Base-by-base conservation (phyloP, 1,139 yeast species). In the Nakaseomyces sp. region DNA sequence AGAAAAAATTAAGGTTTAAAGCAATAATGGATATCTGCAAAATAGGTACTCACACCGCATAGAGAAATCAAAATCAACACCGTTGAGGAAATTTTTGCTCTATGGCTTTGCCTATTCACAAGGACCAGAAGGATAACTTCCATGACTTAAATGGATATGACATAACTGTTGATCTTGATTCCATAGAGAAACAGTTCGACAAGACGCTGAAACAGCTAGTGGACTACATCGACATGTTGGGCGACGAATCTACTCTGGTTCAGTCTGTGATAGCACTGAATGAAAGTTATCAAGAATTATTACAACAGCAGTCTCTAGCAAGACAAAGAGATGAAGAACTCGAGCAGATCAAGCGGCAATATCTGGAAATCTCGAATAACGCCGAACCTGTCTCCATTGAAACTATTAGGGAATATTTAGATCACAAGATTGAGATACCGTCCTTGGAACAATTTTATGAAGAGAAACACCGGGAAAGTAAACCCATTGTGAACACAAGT, bases 121-220 rank as follows among this genome's bases (percentile, higher is more conserved):
- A 22, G 18, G 38, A 35, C 28, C 26, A 20, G 28, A n/a, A 18
- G 18, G 38, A 35, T 18, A 22, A 20, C 29, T 22, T 35, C 38
- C 38, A 22, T 22, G 26, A 20, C 28, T 18, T 35, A 3, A n/a
- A 8, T 8, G 38, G 13, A 2, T 22, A 16, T 18, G 26, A 35
- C n/a, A 20, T 35, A 1, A n/a, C 38, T 4, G 9, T 13, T 7
- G 38, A 35, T n/a, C 28, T 35, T 5, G 28, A 22, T 12, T 16
- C 41, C 10, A 35, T 35, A 8, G 38, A 48, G 19, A 45, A 43
- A 16, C 54, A 55, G 42, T 40, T 53, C 28, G 41, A 43, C 15
- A 50, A 53, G 29, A 44, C 54, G 2, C 20, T 54, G 25, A 43
- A 47, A 20, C 51, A 49, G 24, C 38, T 49, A 8, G 44, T 53